Percentiles rank a stretch among this genome's conserved stretches.
These are phyloP conservation scores for Chamaenerion angustifolium DNA, from an alignment of 345 rosid species.

Conservation along the genomic window DNA sequence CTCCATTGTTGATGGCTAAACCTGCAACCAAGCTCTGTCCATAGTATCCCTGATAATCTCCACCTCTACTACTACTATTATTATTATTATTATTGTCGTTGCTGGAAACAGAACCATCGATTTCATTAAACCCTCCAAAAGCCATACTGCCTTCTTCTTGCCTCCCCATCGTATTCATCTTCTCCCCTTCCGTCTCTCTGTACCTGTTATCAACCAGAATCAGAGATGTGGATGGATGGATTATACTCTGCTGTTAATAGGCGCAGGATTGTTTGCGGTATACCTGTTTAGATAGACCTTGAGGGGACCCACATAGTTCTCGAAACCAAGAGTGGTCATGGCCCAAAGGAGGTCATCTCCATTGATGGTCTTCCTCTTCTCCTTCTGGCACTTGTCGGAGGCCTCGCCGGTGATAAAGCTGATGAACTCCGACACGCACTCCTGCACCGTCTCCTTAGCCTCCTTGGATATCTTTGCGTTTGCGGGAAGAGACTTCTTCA, in stretches of 20 bases:
- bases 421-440: conserved; percentile 16
- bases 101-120: conserved; percentile 1
- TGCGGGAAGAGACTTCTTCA: conserved; percentile 11
- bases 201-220: conserved; percentile 2
- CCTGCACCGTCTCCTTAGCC: conserved; percentile 17
- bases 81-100: background rate
- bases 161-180: conserved; percentile 5
- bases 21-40: conserved; percentile 6
- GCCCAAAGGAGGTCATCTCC: conserved; percentile 16
- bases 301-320: conserved; percentile 12
- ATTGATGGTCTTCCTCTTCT: conserved; percentile 17
- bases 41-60: conserved; percentile 7
- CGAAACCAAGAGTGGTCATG: conserved; percentile 14
- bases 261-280: background rate
- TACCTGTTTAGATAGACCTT: conserved; percentile 13
- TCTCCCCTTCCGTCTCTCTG: conserved; percentile 10
- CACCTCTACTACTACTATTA: background rate
- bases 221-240: background rate
- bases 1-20: background rate
- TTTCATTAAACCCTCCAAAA: conserved; percentile 2
- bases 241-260: too few species aligned
- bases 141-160: background rate
- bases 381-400: conserved; percentile 14
- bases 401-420: conserved; percentile 15
- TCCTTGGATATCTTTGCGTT: conserved; percentile 14